Evolutionary conservation across 139 green algal species (phyloP).

Genomic region (Chlamydomonas urium): DNA sequence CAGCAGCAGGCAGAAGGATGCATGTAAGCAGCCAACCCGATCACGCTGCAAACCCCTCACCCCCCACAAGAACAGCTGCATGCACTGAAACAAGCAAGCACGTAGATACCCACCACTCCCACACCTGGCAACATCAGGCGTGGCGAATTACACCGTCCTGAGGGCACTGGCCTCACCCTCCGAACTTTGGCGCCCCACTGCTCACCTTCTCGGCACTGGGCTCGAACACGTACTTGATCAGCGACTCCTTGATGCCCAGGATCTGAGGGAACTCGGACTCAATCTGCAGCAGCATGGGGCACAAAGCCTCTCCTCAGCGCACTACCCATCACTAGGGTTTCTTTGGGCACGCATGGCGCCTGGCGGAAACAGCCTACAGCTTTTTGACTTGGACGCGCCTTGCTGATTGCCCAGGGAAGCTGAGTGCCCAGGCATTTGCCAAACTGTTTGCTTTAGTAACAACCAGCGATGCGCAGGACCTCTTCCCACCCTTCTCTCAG

Average conservation of each 20-base stretch:
- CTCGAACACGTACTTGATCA: constrained; percentile 94
- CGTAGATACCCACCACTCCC: no score
- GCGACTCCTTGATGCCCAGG: constrained; percentile 78
- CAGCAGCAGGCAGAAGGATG: constrained; percentile 14
- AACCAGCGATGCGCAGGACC: no score
- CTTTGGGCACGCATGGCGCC: no score
- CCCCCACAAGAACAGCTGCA: neutral
- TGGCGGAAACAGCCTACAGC: no score
- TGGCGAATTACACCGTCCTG: no score
- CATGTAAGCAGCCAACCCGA: neutral
- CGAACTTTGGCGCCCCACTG: neutral
- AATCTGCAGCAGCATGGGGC: constrained; percentile 71
- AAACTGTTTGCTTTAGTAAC: no score
- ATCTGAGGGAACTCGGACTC: constrained; percentile 86
- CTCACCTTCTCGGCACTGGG: constrained; percentile 49
- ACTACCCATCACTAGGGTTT: no score
- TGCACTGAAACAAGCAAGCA: no score
- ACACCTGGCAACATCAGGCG: neutral
- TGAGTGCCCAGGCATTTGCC: neutral
- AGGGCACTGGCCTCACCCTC: neutral
- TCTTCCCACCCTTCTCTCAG: no score
- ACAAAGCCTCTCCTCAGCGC: no score
- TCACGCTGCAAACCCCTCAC: neutral
- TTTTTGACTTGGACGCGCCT: no score
- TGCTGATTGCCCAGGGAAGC: neutral